A percentile compares a stretch with the other conserved stretches of the same genome.
Evolutionary conservation across 352 stramenopile species (phyloP).

Genomic region (Globisporangium nunn): DNA sequence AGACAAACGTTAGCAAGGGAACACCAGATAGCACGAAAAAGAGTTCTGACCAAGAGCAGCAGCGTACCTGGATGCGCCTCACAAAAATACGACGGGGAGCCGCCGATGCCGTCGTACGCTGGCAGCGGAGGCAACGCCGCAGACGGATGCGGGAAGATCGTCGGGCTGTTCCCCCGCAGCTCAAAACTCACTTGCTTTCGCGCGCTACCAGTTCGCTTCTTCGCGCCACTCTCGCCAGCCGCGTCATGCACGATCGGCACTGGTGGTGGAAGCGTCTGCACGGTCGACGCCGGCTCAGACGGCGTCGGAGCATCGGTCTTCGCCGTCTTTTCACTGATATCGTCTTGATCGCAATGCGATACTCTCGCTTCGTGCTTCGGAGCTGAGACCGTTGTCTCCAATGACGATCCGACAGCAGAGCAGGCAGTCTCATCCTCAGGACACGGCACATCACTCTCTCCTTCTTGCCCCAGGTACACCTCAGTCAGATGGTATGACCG

Average conservation of each 20-base stretch:
- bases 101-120: conserved; percentile 74
- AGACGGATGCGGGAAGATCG: conserved; percentile 18
- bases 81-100: conserved; percentile 74
- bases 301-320: neutral
- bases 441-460: neutral
- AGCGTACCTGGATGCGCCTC: conserved; percentile 37
- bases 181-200: conserved; percentile 18
- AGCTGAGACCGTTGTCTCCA: neutral
- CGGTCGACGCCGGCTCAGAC: neutral
- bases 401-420: neutral
- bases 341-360: neutral
- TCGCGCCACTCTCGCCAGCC: neutral
- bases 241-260: neutral
- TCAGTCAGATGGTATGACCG: neutral
- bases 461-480: too few relatives aligned
- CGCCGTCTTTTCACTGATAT: neutral
- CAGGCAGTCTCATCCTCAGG: neutral
- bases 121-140: conserved; percentile 54
- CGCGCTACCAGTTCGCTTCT: neutral
- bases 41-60: neutral
- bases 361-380: too few relatives aligned
- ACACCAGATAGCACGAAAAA: neutral
- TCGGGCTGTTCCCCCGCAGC: conserved; percentile 8
- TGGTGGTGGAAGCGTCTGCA: conserved; percentile 1
- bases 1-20: neutral